Evolutionary conservation across 2,329 filamentous ascomycete species (phyloP).

Genomic region (Xylaria sp.): DNA sequence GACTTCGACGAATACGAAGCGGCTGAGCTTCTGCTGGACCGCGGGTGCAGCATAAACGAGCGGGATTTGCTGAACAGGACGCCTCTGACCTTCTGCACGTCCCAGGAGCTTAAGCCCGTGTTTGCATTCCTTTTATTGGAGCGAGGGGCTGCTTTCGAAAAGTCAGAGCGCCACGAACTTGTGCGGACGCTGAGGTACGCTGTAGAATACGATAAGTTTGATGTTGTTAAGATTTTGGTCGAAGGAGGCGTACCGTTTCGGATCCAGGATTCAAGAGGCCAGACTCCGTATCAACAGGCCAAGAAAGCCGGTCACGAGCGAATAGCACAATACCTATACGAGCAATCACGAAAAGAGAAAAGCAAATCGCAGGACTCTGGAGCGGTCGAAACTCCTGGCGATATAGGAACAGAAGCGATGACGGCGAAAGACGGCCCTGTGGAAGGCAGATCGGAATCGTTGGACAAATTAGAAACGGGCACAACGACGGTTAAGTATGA

Average conservation of each 20-base stretch:
- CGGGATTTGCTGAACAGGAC: constrained; percentile 5
- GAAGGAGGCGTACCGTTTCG: constrained; percentile 17
- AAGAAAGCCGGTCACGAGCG: constrained; percentile 9
- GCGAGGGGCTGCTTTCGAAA: not conserved
- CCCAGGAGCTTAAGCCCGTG: constrained; percentile 1
- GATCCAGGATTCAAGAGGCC: constrained; percentile 4
- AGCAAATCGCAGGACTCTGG: not conserved
- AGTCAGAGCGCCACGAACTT: constrained; percentile 5
- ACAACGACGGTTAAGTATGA: not conserved
- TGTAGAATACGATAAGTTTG: constrained; percentile 6
- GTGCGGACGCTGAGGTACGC: constrained; percentile 8
- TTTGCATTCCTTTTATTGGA: not conserved
- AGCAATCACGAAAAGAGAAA: constrained; percentile 9
- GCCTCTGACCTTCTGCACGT: not conserved
- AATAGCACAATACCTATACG: constrained; percentile 17
- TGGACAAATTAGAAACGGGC: not conserved
- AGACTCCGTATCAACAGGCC: constrained; percentile 14
- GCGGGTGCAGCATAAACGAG: constrained; percentile 5
- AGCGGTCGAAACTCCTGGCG: not conserved
- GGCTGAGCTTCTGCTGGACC: constrained; percentile 1
- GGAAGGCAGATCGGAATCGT: not conserved
- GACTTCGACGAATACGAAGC: constrained; percentile 1
- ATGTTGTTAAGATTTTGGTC: constrained; percentile 17
- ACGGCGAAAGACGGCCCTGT: not conserved
- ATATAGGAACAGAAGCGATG: not conserved